Percentiles rank a stretch among this genome's conserved stretches.
These are phyloP conservation scores for Heterococcus sp. DNA, from an alignment of 108 stramenopile species.

Conservation along the genomic window DNA sequence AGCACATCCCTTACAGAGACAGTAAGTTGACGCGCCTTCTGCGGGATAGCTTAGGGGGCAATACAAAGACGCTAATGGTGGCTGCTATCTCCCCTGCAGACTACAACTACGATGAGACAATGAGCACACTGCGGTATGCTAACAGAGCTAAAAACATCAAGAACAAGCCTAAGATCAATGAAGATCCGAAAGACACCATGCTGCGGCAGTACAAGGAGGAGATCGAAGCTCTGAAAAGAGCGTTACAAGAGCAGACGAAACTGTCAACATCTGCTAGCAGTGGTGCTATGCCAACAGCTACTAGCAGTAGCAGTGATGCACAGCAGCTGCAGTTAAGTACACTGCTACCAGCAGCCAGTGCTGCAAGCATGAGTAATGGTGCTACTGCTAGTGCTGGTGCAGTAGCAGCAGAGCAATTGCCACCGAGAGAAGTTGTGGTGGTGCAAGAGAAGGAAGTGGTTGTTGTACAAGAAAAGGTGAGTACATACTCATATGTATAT, in stretches of 20 bases:
- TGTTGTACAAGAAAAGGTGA: conserved; percentile 35
- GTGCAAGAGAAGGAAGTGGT: conserved; percentile 21
- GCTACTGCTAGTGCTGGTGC: background rate
- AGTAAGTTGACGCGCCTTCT: conserved; percentile 61
- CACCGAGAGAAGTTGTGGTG: conserved; percentile 10
- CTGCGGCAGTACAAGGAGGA: conserved; percentile 71
- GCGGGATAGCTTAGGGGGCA: conserved; percentile 64
- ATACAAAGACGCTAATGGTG: conserved; percentile 71
- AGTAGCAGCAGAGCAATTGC: background rate
- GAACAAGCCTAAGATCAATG: conserved; percentile 66
- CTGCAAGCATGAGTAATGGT: background rate
- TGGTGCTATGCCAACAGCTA: background rate
- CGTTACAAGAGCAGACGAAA: conserved; percentile 18
- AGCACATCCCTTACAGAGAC: conserved; percentile 68
- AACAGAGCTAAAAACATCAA: conserved; percentile 67
- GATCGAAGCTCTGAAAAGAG: conserved; percentile 68
- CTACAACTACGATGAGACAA: conserved; percentile 68
- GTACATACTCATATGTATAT: background rate
- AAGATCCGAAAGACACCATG: conserved; percentile 64
- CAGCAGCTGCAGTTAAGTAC: background rate
- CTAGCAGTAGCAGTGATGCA: background rate
- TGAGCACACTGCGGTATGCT: conserved; percentile 66
- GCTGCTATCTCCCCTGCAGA: conserved; percentile 67
- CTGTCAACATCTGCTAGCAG: background rate
- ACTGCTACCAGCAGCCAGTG: background rate